Percentiles rank a stretch among this genome's conserved stretches.
Evolutionary conservation across 1,284 basidiomycete genomes (phyloP).

Genomic region (Leccinum ponderosum): DNA sequence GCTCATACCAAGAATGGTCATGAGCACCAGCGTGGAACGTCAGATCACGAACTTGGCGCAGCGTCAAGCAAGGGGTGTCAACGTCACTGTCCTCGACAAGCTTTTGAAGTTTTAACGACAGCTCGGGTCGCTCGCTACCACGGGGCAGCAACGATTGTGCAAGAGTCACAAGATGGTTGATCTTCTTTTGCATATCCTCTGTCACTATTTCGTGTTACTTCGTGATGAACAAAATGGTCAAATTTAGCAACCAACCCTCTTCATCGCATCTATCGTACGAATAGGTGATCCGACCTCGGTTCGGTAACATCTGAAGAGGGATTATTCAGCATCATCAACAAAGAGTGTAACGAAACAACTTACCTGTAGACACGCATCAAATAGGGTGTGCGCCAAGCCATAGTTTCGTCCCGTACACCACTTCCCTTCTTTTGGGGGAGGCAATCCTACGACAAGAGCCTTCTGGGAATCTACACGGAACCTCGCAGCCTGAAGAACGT

Average conservation of each 20-base stretch:
- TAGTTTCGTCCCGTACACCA: conserved; percentile 44
- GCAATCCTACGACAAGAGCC: conserved; percentile 49
- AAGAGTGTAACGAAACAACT: neutral
- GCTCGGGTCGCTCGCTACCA: conserved; percentile 29
- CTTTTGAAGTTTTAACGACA: conserved; percentile 32
- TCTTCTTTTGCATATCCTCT: conserved; percentile 32
- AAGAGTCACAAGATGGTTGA: conserved; percentile 40
- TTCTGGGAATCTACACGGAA: conserved; percentile 45
- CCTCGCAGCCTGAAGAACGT: conserved; percentile 38
- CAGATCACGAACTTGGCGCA: conserved; percentile 42
- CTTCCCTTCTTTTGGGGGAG: conserved; percentile 40
- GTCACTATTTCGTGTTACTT: conserved; percentile 24
- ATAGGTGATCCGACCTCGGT: conserved; percentile 27
- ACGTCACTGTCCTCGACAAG: conserved; percentile 37
- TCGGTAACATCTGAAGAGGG: conserved; percentile 39
- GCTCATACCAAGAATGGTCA: conserved; percentile 44
- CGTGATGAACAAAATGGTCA: neutral
- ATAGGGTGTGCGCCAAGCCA: conserved; percentile 44
- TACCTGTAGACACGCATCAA: conserved; percentile 40
- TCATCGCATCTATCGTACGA: conserved; percentile 17
- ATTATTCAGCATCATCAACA: neutral
- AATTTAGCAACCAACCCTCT: conserved; percentile 16
- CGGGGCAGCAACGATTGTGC: conserved; percentile 42
- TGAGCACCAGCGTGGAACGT: conserved; percentile 39
- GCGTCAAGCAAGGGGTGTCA: conserved; percentile 31